Evolutionary conservation across 2,329 filamentous ascomycete genomes (phyloP).

Genomic region (Sporothrix brunneoviolacea): DNA sequence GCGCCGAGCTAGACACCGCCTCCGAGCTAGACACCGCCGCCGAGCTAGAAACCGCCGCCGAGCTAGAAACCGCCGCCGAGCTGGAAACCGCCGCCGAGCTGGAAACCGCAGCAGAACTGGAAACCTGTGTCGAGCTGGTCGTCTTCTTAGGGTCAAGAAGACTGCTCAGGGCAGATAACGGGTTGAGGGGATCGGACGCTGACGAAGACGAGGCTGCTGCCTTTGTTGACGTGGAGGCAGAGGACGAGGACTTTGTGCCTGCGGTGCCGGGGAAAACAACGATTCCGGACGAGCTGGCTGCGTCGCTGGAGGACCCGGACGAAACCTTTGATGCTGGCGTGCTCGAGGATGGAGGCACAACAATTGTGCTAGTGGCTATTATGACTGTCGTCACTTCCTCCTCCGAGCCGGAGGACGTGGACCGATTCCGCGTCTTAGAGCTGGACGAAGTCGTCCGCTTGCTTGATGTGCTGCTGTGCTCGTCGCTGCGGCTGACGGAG

Average conservation of each 20-base stretch:
- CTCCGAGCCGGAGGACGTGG: background rate
- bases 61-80: too few relatives aligned
- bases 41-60: too few relatives aligned
- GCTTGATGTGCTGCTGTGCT: background rate
- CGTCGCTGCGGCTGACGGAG: background rate
- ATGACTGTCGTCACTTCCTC: slow-evolving; percentile 24
- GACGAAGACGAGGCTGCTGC: background rate
- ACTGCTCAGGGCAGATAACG: slow-evolving; percentile 1
- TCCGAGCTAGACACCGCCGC: too few relatives aligned
- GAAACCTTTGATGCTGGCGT: background rate
- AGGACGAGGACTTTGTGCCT: background rate
- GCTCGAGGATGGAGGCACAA: slow-evolving; percentile 16
- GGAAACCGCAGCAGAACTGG: background rate
- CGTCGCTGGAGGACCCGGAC: slow-evolving; percentile 15
- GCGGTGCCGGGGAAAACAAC: slow-evolving; percentile 8
- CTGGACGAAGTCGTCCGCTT: slow-evolving; percentile 1
- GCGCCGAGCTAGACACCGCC: background rate
- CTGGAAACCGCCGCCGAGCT: background rate
- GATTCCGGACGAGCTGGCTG: slow-evolving; percentile 13
- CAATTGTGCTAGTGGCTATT: slow-evolving; percentile 22
- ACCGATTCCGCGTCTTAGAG: slow-evolving; percentile 3
- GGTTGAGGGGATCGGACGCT: background rate
- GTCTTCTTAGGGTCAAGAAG: background rate
- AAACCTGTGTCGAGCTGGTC: background rate
- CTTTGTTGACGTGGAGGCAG: background rate